A percentile compares a stretch with the other conserved stretches of the same genome.
Conservation (phyloP, 495 filamentous ascomycete species). For the Trichoderma parareesei region DNA sequence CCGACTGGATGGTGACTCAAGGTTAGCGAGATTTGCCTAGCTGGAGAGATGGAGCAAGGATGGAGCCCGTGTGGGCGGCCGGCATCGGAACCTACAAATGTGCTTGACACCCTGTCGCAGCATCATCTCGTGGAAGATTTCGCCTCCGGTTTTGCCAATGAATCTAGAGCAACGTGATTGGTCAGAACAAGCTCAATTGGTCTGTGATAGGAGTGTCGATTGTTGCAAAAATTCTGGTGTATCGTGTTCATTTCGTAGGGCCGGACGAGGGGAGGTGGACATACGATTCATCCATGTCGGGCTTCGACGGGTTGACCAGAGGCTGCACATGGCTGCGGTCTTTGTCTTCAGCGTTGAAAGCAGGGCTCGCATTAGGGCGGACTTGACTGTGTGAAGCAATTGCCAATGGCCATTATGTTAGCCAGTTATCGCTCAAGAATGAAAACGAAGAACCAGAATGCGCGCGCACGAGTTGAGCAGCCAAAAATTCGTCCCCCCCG, state of each 20-base stretch:
- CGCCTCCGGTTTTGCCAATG: conserved; percentile 88
- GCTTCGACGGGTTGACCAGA: conserved; percentile 49
- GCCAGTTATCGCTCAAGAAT: neutral
- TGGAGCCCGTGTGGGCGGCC: neutral
- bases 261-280: conserved; percentile 20
- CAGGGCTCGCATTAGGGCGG: conserved; percentile 53
- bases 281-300: conserved; percentile 70
- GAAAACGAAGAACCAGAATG: neutral
- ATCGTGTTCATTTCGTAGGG: conserved; percentile 10
- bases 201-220: neutral
- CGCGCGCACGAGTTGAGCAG: neutral
- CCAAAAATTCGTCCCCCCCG: neutral
- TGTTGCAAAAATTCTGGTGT: neutral
- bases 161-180: conserved; percentile 45
- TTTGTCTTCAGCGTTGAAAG: conserved; percentile 53
- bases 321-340: conserved; percentile 55
- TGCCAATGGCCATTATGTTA: neutral
- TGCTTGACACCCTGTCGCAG: conserved; percentile 83
- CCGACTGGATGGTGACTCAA: conserved; percentile 41
- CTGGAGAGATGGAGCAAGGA: neutral
- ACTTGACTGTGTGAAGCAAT: conserved; percentile 24
- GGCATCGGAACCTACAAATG: conserved; percentile 56
- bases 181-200: neutral
- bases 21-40: conserved; percentile 14
- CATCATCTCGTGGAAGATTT: conserved; percentile 99